phyloP scores from a whole-genome alignment of 2,329 filamentous ascomycete genomes.

The Claviceps arundinis region DNA sequence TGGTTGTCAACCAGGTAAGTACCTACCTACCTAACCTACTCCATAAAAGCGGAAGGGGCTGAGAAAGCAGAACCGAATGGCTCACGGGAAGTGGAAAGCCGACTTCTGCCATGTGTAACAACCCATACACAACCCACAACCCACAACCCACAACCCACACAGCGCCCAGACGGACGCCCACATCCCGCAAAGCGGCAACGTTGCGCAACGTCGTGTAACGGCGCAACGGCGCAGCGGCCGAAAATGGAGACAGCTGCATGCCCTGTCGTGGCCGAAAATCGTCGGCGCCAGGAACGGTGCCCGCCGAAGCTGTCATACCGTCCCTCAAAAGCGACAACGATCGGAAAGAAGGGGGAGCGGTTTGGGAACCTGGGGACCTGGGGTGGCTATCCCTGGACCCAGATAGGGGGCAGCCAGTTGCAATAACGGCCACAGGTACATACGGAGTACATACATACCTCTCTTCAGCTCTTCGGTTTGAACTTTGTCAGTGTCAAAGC shows the following conservation, averaged over 20 bases:
- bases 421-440: too few relatives aligned
- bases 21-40: too few relatives aligned
- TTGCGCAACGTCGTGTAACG: background rate
- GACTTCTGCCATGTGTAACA: background rate
- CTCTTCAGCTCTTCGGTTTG: too few relatives aligned
- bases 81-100: background rate
- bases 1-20: too few relatives aligned
- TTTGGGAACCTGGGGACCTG: too few relatives aligned
- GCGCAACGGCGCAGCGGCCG: background rate
- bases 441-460: too few relatives aligned
- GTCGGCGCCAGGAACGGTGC: background rate
- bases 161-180: too few relatives aligned
- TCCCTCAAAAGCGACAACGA: background rate
- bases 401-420: too few relatives aligned
- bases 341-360: background rate
- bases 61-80: too few relatives aligned
- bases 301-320: background rate
- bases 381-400: too few relatives aligned
- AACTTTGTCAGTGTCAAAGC: too few relatives aligned
- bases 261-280: slow-evolving; percentile 1
- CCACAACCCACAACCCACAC: background rate
- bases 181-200: background rate
- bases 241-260: background rate
- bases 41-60: too few relatives aligned
- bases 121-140: background rate